phyloP scores from a whole-genome alignment of 2,329 filamentous ascomycete genomes.

The Fusarium falciforme region DNA sequence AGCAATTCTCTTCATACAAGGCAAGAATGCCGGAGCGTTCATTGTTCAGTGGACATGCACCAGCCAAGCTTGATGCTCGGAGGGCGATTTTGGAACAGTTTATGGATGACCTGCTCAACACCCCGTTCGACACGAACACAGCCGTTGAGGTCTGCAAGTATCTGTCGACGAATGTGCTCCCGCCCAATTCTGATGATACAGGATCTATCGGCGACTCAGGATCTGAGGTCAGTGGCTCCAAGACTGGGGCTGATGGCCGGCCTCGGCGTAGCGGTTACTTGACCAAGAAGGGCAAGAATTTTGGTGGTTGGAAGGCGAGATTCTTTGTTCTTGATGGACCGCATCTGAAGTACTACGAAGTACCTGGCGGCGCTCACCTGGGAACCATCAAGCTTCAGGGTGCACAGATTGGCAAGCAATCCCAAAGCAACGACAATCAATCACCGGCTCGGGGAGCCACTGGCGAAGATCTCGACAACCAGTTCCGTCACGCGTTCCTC shows the following conservation, averaged over 20 bases:
- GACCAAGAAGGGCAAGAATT: conserved; percentile 97
- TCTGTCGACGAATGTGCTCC: conserved; percentile 75
- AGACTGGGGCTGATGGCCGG: conserved; percentile 70
- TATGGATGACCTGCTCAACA: conserved; percentile 86
- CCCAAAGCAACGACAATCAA: conserved; percentile 60
- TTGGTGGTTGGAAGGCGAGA: conserved; percentile 95
- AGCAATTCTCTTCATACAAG: conserved; percentile 76
- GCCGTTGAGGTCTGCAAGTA: conserved; percentile 89
- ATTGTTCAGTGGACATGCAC: conserved; percentile 91
- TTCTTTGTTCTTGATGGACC: conserved; percentile 72
- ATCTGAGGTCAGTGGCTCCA: conserved; percentile 46
- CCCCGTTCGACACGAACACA: conserved; percentile 79
- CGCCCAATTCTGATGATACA: conserved; percentile 70
- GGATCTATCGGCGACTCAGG: conserved; percentile 39
- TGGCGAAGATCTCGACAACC: conserved; percentile 85
- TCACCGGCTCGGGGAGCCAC: conserved; percentile 67
- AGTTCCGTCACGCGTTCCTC: conserved; percentile 96
- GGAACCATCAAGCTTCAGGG: conserved; percentile 92
- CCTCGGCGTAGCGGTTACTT: conserved; percentile 88
- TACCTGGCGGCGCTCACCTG: conserved; percentile 87
- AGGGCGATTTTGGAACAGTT: conserved; percentile 85
- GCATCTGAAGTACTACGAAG: conserved; percentile 89
- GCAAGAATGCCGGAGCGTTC: conserved; percentile 85
- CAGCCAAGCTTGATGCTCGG: conserved; percentile 90
- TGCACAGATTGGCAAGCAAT: conserved; percentile 95